Base-by-base conservation (phyloP, 352 stramenopile species). In the Peronosclerospora sorghi region DNA sequence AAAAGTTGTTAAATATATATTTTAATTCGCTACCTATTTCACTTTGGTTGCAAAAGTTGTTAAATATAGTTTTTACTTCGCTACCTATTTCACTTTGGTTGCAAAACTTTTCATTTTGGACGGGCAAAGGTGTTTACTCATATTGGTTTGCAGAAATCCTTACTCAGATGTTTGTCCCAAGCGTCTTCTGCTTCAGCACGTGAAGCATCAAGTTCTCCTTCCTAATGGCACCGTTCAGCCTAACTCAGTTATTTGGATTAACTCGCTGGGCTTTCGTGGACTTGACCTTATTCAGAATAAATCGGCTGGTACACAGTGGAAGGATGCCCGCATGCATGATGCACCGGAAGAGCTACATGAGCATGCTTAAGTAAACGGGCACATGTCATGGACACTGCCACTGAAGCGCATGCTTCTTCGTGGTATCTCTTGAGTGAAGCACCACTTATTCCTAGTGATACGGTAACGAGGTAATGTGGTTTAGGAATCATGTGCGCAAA, bases 111-210 rank as follows among this genome's bases (percentile, higher is more conserved):
- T n/a, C n/a, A n/a, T n/a, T n/a, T n/a, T n/a, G n/a, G n/a, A n/a
- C n/a, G n/a, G n/a, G n/a, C n/a, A n/a, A n/a, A n/a, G n/a, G n/a
- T n/a, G n/a, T n/a, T n/a, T n/a, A n/a, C n/a, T n/a, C n/a, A n/a
- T n/a, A n/a, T n/a, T 34, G 15, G 14, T 51, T 35, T 51, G 14
- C 48, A 88, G 75, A 12, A 86, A 89, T 38, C 68, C 76, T n/a
- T 89, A 89, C 56, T 81, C 76, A 9, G 54, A 70, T 20, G 52
- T 70, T 18, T 84, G 69, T 18, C 76, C 76, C 10, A 89, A 86
- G 51, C 68, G 73, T 14, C 5, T 85, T 18, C 73, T 74, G 48
- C 26, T 89, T 3, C 74, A 86, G 47, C 76, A 89, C 38, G 65
- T 89, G 19, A 42, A 83, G 30, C 73, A 73, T 34, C 51, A 83